phyloP scores from a whole-genome alignment of 176 grass and related monocot genomes.

The Poa annua region DNA sequence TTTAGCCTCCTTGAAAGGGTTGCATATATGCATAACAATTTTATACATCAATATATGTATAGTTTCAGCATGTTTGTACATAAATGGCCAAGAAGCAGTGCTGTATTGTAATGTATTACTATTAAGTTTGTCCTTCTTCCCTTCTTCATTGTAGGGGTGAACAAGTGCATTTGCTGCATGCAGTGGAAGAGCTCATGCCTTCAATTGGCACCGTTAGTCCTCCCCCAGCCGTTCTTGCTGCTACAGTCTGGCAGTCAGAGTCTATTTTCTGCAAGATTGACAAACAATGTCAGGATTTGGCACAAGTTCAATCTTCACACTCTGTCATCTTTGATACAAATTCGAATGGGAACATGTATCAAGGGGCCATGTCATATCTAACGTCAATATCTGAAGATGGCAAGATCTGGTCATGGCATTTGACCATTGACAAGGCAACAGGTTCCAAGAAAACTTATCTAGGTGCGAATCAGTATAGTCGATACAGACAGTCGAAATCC shows the following conservation, averaged over 20 bases:
- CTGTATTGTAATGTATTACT: conserved; percentile 36
- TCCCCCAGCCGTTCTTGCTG: conserved; percentile 75
- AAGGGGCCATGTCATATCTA: conserved; percentile 54
- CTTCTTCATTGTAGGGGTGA: conserved; percentile 68
- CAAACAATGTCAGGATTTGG: conserved; percentile 52
- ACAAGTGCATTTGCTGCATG: conserved; percentile 76
- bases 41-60: conserved; percentile 12
- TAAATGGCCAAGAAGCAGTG: background rate
- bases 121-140: conserved; percentile 29
- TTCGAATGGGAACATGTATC: conserved; percentile 29
- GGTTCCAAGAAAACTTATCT: conserved; percentile 45
- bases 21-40: background rate
- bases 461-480: conserved; percentile 56
- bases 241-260: conserved; percentile 83
- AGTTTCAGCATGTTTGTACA: background rate
- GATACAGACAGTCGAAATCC: conserved; percentile 43
- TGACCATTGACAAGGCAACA: conserved; percentile 67
- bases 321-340: conserved; percentile 44
- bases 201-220: conserved; percentile 83
- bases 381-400: conserved; percentile 93
- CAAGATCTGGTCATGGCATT: conserved; percentile 92
- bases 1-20: conserved; percentile 24
- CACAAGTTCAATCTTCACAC: conserved; percentile 37
- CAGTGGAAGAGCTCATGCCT: conserved; percentile 92
- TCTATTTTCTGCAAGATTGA: conserved; percentile 64